phyloP scores from a whole-genome alignment of 116 monocot genomes.

The Cymodocea nodosa region DNA sequence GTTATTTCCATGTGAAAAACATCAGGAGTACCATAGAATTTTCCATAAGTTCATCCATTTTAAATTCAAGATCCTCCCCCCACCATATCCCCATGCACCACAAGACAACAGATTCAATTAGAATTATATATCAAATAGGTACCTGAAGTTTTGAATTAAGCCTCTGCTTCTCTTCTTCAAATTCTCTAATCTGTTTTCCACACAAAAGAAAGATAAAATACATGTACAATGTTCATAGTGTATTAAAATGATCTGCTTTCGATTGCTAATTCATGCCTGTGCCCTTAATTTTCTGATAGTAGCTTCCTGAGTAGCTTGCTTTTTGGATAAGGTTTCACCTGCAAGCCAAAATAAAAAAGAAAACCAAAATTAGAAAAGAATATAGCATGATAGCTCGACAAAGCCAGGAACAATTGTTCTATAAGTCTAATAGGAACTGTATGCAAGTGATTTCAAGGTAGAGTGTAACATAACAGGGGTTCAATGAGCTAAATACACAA shows the following conservation, averaged over 20 bases:
- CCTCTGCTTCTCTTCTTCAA: conserved; percentile 95
- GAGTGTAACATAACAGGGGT: no score
- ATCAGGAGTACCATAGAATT: no score
- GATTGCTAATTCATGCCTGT: conserved; percentile 44
- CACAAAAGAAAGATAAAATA: conserved; percentile 7
- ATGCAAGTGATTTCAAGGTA: no score
- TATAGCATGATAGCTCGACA: no score
- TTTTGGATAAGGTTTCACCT: conserved; percentile 98
- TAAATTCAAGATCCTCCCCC: no score
- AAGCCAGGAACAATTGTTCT: no score
- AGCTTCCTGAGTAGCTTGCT: conserved; percentile 94
- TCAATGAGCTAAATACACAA: no score
- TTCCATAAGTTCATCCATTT: no score
- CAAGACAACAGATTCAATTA: no score
- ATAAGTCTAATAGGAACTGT: no score
- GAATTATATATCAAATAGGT: not conserved
- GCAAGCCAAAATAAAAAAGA: conserved; percentile 7
- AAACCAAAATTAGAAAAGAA: conserved; percentile 1
- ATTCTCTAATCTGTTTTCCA: conserved; percentile 65
- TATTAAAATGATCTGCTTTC: conserved; percentile 1
- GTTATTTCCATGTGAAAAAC: no score
- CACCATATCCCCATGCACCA: no score
- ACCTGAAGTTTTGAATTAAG: conserved; percentile 97
- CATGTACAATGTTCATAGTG: not conserved
- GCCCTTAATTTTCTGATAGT: conserved; percentile 93